A percentile compares a stretch with the other conserved stretches of the same genome.
These are phyloP conservation scores for Aspergillus carbonarius DNA, from an alignment of 2,329 filamentous ascomycete species.

Conservation along the genomic window DNA sequence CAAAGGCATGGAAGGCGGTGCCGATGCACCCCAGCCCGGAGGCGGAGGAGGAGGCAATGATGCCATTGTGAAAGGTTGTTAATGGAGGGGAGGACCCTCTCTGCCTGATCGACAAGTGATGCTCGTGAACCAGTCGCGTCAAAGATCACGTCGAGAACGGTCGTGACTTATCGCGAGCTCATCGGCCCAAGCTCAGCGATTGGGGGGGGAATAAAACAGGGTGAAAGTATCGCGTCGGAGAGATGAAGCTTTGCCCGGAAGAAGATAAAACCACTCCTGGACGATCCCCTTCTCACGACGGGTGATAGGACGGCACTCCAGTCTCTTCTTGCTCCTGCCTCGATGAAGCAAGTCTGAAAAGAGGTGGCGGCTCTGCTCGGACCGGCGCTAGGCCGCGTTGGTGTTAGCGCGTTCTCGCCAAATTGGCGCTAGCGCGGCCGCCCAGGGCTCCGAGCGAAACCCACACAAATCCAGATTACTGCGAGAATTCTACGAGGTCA, in stretches of 20 bases:
- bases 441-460: conserved; percentile 43
- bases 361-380: conserved; percentile 37
- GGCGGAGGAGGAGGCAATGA: conserved; percentile 66
- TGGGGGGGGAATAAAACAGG: not conserved
- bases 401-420: conserved; percentile 37
- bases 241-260: conserved; percentile 16
- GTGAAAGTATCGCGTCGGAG: conserved; percentile 5
- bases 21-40: conserved; percentile 60
- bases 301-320: conserved; percentile 23
- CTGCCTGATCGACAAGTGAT: conserved; percentile 28
- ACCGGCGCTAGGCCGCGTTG: conserved; percentile 22
- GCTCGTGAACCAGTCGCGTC: conserved; percentile 34
- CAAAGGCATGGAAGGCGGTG: conserved; percentile 53
- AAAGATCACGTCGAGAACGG: conserved; percentile 27
- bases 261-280: conserved; percentile 21
- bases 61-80: conserved; percentile 49
- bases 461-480: conserved; percentile 45
- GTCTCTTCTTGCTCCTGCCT: conserved; percentile 18
- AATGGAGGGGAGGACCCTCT: conserved; percentile 14
- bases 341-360: conserved; percentile 30
- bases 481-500: conserved; percentile 42
- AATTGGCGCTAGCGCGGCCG: conserved; percentile 39
- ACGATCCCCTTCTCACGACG: conserved; percentile 31
- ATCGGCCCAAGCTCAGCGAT: conserved; percentile 9
- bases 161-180: conserved; percentile 21